phyloP scores from a whole-genome alignment of 2,329 filamentous ascomycete species.

The Hypoxylon sp. region DNA sequence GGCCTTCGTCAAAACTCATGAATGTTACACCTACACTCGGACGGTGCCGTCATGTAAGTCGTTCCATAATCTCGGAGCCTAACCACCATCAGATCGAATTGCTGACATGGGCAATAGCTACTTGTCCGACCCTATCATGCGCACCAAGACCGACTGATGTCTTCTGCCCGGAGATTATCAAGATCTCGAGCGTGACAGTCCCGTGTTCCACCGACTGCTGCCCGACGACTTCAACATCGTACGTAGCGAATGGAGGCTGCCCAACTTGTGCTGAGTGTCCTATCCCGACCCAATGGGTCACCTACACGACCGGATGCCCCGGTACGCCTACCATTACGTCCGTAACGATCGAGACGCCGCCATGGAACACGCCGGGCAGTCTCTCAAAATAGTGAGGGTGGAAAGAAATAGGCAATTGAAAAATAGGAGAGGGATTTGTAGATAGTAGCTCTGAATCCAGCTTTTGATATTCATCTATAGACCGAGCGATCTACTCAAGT shows the following conservation, averaged over 20 bases:
- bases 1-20: constrained; percentile 41
- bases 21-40: constrained; percentile 47
- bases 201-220: constrained; percentile 57
- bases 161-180: constrained; percentile 52
- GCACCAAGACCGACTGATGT: constrained; percentile 38
- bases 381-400: not conserved
- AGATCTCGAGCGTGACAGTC: constrained; percentile 52
- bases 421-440: constrained; percentile 9
- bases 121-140: constrained; percentile 48
- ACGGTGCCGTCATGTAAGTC: constrained; percentile 41
- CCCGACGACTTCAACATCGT: constrained; percentile 52
- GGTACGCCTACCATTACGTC: constrained; percentile 43
- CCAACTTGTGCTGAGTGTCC: constrained; percentile 48
- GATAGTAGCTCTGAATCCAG: constrained; percentile 37
- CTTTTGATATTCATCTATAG: constrained; percentile 32
- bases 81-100: constrained; percentile 4
- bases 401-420: constrained; percentile 3
- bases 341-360: constrained; percentile 41
- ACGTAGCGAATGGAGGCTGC: constrained; percentile 42
- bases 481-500: constrained; percentile 3
- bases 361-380: constrained; percentile 20
- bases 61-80: not conserved
- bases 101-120: constrained; percentile 38
- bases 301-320: constrained; percentile 49
- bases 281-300: constrained; percentile 48